Evolutionary conservation across 169 alveolate genomes (phyloP).

Genomic region (Theileria parva): DNA sequence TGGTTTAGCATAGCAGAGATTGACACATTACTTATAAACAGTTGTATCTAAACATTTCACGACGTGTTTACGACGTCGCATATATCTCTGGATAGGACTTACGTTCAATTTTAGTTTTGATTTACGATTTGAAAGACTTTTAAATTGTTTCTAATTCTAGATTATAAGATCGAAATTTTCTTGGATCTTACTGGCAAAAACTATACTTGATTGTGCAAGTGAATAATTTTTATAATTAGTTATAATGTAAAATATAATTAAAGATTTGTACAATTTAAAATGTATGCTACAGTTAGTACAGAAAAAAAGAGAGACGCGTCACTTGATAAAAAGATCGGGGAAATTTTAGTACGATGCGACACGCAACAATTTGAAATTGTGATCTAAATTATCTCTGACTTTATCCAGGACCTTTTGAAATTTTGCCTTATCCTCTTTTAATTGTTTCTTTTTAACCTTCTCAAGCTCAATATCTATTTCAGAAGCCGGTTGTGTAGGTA

Average conservation of each 20-base stretch:
- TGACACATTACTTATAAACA: not conserved
- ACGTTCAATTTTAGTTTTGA: not conserved
- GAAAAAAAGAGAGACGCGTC: not conserved
- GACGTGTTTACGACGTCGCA: not conserved
- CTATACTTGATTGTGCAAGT: not conserved
- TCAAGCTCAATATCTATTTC: conserved; percentile 39
- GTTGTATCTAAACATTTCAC: not conserved
- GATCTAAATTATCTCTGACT: conserved; percentile 42
- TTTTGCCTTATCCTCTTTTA: conserved; percentile 40
- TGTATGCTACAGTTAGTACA: conserved; percentile 4
- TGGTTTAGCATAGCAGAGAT: not conserved
- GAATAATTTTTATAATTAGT: not conserved
- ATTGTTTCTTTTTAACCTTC: conserved; percentile 26
- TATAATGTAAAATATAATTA: not conserved
- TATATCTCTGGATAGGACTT: not conserved
- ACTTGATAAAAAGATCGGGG: not conserved
- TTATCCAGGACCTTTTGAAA: conserved; percentile 37
- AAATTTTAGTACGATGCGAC: conserved; percentile 15
- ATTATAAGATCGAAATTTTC: not conserved
- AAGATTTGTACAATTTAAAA: not conserved
- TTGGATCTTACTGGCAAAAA: not conserved
- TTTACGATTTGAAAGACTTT: conserved; percentile 7
- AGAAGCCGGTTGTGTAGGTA: not conserved
- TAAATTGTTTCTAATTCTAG: not conserved
- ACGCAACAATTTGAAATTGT: conserved; percentile 32